Conservation (phyloP, 495 filamentous ascomycete genomes). For the Xylaria intraflava region DNA sequence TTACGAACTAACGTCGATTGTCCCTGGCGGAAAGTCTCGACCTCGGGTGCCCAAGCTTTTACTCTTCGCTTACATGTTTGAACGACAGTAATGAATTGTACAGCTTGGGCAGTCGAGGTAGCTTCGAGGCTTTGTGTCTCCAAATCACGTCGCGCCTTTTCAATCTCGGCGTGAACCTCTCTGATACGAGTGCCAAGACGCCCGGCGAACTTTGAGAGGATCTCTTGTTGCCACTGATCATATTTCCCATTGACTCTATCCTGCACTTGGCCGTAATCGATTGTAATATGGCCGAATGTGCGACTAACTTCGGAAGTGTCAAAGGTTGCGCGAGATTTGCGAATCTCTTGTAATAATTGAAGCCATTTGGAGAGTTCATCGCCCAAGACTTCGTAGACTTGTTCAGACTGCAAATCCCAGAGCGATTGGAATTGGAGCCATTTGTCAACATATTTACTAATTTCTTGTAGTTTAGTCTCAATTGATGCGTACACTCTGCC, state of each 20-base stretch:
- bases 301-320: slow-evolving; percentile 89
- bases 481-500: slow-evolving; percentile 71
- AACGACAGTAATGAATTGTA: slow-evolving; percentile 96
- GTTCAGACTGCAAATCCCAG: slow-evolving; percentile 94
- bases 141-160: slow-evolving; percentile 77
- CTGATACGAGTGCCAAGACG: slow-evolving; percentile 85
- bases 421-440: slow-evolving; percentile 98
- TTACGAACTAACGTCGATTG: slow-evolving; percentile 84
- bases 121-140: slow-evolving; percentile 87
- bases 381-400: slow-evolving; percentile 86
- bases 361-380: slow-evolving; percentile 90
- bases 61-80: slow-evolving; percentile 92
- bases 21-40: slow-evolving; percentile 90
- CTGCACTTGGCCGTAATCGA: slow-evolving; percentile 98
- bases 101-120: slow-evolving; percentile 88
- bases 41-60: slow-evolving; percentile 87
- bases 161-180: slow-evolving; percentile 81
- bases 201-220: slow-evolving; percentile 81
- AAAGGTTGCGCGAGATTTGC: slow-evolving; percentile 87
- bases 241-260: slow-evolving; percentile 97
- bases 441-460: slow-evolving; percentile 82
- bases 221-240: slow-evolving; percentile 99
- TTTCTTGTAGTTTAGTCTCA: slow-evolving; percentile 67
- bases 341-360: slow-evolving; percentile 88
- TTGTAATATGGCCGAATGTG: slow-evolving; percentile 84